phyloP scores from a whole-genome alignment of 495 filamentous ascomycete species.

The Amphirosellinia nigrospora region DNA sequence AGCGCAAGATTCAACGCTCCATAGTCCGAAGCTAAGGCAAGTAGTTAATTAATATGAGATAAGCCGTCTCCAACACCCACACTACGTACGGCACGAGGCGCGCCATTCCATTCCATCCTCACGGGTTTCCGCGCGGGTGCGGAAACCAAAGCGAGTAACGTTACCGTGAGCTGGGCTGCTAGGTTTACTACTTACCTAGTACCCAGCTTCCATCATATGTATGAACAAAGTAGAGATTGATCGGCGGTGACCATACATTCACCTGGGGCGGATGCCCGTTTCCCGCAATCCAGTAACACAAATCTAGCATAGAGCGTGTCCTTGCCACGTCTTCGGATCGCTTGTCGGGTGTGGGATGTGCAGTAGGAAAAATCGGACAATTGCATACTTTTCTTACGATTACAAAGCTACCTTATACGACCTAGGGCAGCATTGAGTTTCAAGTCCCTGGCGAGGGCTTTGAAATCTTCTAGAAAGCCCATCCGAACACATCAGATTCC shows the following conservation, averaged over 20 bases:
- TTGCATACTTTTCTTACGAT: neutral
- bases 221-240: neutral
- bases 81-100: constrained; percentile 1
- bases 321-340: neutral
- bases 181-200: neutral
- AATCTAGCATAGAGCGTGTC: neutral
- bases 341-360: neutral
- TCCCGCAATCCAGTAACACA: neutral
- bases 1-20: constrained; percentile 1
- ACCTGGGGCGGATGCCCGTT: neutral
- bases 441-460: neutral
- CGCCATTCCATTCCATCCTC: neutral
- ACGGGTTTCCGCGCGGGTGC: neutral
- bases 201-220: constrained; percentile 1
- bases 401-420: neutral
- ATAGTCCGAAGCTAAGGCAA: constrained; percentile 13
- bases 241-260: neutral
- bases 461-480: neutral
- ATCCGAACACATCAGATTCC: neutral
- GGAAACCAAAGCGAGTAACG: constrained; percentile 6
- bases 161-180: neutral
- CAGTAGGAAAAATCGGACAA: constrained; percentile 1
- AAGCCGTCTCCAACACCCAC: constrained; percentile 18
- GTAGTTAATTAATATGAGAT: constrained; percentile 26
- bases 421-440: neutral